phyloP scores from a whole-genome alignment of 2,329 filamentous ascomycete genomes.

The Aspergillus tanneri region DNA sequence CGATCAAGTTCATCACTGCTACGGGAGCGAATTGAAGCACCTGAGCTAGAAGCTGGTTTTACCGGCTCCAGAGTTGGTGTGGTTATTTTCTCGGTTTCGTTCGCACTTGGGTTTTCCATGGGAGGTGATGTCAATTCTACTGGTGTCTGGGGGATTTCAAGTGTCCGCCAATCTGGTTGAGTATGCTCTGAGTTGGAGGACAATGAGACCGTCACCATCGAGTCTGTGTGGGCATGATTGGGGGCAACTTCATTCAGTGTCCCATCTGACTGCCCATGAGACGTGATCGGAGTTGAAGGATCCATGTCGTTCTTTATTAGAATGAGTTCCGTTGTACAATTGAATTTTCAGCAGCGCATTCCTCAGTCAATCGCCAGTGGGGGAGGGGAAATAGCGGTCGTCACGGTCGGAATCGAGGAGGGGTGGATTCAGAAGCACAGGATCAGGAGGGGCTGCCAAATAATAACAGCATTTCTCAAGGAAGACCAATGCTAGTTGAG shows the following conservation, averaged over 20 bases:
- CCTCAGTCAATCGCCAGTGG: slow-evolving; percentile 6
- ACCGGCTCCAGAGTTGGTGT: slow-evolving; percentile 23
- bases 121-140: slow-evolving; percentile 24
- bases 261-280: slow-evolving; percentile 25
- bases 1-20: slow-evolving; percentile 27
- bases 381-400: slow-evolving; percentile 2
- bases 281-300: slow-evolving; percentile 21
- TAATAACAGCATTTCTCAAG: slow-evolving; percentile 20
- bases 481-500: background rate
- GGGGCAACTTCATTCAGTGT: slow-evolving; percentile 7
- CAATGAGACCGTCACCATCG: slow-evolving; percentile 74
- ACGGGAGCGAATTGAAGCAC: slow-evolving; percentile 18
- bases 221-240: slow-evolving; percentile 54
- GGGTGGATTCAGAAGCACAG: slow-evolving; percentile 16
- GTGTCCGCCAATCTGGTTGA: slow-evolving; percentile 49
- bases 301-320: slow-evolving; percentile 24
- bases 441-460: slow-evolving; percentile 18
- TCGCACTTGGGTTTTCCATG: slow-evolving; percentile 22
- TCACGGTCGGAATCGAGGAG: slow-evolving; percentile 1
- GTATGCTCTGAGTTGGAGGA: slow-evolving; percentile 52
- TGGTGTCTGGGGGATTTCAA: slow-evolving; percentile 33
- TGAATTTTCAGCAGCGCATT: slow-evolving; percentile 11
- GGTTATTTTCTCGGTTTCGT: slow-evolving; percentile 19
- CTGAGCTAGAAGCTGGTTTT: slow-evolving; percentile 15
- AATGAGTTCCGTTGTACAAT: background rate